Base-by-base conservation (phyloP, 768 basidiomycete genomes). In the Leccinum barrowsii region DNA sequence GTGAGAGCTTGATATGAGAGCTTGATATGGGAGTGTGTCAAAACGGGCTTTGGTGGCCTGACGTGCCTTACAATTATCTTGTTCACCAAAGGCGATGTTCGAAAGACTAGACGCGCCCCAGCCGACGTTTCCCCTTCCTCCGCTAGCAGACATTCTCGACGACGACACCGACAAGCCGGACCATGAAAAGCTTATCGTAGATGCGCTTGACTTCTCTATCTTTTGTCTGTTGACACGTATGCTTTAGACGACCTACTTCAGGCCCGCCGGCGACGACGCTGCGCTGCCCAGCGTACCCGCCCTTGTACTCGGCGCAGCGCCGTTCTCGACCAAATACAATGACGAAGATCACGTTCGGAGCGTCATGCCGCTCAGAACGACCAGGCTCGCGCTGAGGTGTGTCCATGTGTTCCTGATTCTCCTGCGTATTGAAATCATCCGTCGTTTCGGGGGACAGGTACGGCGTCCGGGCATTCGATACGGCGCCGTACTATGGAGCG, bases 391-490 rank as follows among this genome's bases (percentile, higher is more conserved):
- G 8, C 77, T 94, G 46, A 80, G 89, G 92, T 92, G 72, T 40
- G 76, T 65, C 13, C 26, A 19, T 35, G 7, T 28, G 17, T 17
- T 7, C 28, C 21, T 50, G 4, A 3, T 5, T 40, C 46, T 21
- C 46, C 5, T 12, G 13, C 22, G 13, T 24, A 24, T 21, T 0
- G 11, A 1, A 12, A 7, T 21, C 46, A 15, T 24, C 21, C 0
- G 7, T 24, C 22, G 22, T 47, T n/a, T 32, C 11, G 4, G 5
- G 5, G 42, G 13, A 6, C 24, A 92, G 92, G 44, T 93, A 92
- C 74, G 92, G 91, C 26, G 86, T 94, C 56, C 73, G 73, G 34
- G 87, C 87, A 0, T 89, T 95, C 66, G 92, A 95, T 71, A 94
- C 92, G 3, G 82, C 90, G 12, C 82, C 85, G 6, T 90, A 84